Conservation (phyloP, 306 rosid species). For the Crataegus laevigata region DNA sequence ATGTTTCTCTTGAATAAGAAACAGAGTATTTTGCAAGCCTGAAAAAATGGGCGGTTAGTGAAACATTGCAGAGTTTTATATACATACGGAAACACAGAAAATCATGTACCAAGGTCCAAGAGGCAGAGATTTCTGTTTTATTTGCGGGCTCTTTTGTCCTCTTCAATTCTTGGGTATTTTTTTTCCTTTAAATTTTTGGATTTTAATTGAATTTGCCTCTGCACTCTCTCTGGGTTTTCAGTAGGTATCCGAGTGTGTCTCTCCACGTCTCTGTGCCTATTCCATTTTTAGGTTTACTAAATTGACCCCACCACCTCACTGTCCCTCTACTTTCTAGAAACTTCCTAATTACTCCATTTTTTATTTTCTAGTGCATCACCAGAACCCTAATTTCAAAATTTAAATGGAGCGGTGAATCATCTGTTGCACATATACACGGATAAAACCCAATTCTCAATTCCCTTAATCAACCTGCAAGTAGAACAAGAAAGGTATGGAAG, state of each 20-base stretch:
- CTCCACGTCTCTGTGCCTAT: conserved; percentile 31
- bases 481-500: too few species aligned
- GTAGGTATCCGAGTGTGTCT: not conserved
- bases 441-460: too few species aligned
- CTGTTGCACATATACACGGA: too few species aligned
- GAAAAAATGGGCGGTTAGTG: not conserved
- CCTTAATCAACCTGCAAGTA: too few species aligned
- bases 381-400: not conserved
- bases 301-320: not conserved
- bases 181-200: not conserved
- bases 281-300: conserved; percentile 5
- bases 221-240: not conserved
- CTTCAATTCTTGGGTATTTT: too few species aligned
- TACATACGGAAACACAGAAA: not conserved
- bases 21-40: not conserved
- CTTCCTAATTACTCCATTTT: not conserved
- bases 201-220: not conserved
- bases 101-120: not conserved
- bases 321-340: not conserved
- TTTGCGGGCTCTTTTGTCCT: not conserved
- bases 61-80: not conserved
- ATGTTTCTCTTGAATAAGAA: not conserved
- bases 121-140: not conserved
- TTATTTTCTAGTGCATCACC: not conserved
- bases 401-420: not conserved